Percentiles rank a stretch among this genome's conserved stretches.
These are phyloP conservation scores for Neonectria sp. DNA, from an alignment of 2,329 filamentous ascomycete genomes.

Conservation along the genomic window DNA sequence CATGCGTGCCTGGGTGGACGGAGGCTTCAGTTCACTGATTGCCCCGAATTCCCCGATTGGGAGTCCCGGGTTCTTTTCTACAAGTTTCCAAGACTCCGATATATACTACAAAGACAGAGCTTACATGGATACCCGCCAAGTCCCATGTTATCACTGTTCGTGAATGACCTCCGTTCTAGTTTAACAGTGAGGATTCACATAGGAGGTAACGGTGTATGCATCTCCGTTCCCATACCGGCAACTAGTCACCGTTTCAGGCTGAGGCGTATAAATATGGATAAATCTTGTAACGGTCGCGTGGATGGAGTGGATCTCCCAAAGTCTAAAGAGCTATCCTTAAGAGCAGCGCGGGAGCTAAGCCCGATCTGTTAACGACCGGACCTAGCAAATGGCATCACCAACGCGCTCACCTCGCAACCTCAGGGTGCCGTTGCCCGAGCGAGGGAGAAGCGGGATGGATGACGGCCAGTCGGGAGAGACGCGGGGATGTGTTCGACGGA, in stretches of 20 bases:
- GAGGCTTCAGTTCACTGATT: background rate
- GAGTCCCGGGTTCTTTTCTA: background rate
- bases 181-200: background rate
- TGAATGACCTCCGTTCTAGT: background rate
- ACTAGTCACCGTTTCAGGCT: background rate
- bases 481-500: background rate
- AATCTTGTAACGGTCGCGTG: background rate
- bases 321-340: background rate
- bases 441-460: slow-evolving; percentile 3
- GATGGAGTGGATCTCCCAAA: background rate
- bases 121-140: background rate
- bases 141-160: background rate
- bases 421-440: slow-evolving; percentile 11
- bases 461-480: slow-evolving; percentile 1
- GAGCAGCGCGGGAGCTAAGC: slow-evolving; percentile 15
- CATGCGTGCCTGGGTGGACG: background rate
- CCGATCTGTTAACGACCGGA: slow-evolving; percentile 1
- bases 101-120: background rate
- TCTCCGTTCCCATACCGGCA: slow-evolving; percentile 3
- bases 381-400: background rate
- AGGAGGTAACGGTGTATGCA: background rate
- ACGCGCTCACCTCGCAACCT: background rate
- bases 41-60: background rate
- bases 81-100: background rate
- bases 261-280: slow-evolving; percentile 13